Percentiles rank a stretch among this genome's conserved stretches.
Evolutionary conservation across 305 asterid genomes (phyloP).

Genomic region (Solanum aculeatissimum): DNA sequence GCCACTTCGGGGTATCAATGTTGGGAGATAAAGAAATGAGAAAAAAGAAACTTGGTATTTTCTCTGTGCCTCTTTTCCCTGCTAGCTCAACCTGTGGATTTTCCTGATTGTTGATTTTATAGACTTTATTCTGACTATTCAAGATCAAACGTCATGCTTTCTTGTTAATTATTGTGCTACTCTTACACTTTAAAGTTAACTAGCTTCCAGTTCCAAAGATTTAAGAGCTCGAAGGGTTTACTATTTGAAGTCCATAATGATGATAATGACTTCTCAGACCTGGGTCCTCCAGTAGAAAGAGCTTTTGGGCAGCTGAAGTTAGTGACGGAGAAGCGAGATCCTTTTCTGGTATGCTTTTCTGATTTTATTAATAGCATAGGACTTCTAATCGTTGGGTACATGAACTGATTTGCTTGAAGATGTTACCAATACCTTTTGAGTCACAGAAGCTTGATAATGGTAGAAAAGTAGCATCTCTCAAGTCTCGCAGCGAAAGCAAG

Average conservation of each 20-base stretch:
- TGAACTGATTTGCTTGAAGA: not conserved
- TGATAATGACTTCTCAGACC: conserved; percentile 6
- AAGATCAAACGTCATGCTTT: not conserved
- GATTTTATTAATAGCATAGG: not conserved
- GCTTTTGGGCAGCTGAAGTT: not conserved
- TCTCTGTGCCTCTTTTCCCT: not conserved
- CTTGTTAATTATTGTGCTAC: not conserved
- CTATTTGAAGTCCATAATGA: not conserved
- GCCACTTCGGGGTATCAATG: not conserved
- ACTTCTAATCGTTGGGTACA: not conserved
- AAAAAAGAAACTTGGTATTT: not conserved
- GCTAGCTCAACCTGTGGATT: not conserved
- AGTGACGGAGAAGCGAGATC: conserved; percentile 7
- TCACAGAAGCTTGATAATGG: not conserved
- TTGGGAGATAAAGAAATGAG: not conserved
- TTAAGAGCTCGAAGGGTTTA: not conserved
- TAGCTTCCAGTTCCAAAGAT: conserved; percentile 14
- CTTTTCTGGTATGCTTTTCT: not conserved
- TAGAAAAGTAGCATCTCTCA: not conserved
- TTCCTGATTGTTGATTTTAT: not conserved
- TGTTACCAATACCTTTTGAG: not conserved
- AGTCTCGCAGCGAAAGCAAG: not conserved
- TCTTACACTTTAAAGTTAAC: conserved; percentile 4
- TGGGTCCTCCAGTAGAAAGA: conserved; percentile 8
- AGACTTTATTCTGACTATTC: not conserved